Percentiles rank a stretch among this genome's conserved stretches.
Conservation (phyloP, 768 basidiomycete species). For the Macrolepiota albuminosa region DNA sequence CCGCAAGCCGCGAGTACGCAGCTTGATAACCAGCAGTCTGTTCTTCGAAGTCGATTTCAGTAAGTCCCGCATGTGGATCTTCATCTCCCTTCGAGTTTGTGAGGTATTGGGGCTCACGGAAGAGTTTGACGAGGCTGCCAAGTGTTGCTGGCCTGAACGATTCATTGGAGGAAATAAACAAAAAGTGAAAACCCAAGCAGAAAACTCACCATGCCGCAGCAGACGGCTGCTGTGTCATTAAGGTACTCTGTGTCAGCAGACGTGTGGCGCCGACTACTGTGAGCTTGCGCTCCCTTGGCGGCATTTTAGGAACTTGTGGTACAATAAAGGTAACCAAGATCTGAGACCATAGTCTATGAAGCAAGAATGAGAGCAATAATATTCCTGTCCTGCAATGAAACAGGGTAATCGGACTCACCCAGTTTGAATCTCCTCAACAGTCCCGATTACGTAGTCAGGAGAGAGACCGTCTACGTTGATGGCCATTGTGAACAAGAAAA, state of each 20-base stretch:
- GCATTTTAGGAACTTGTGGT: slow-evolving; percentile 77
- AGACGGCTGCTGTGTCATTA: slow-evolving; percentile 64
- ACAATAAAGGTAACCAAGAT: slow-evolving; percentile 72
- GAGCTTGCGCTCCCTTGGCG: slow-evolving; percentile 80
- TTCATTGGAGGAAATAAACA: background rate
- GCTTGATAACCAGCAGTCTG: slow-evolving; percentile 90
- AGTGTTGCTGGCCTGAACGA: slow-evolving; percentile 62
- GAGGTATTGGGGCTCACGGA: slow-evolving; percentile 74
- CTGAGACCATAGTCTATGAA: slow-evolving; percentile 65
- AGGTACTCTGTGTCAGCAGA: slow-evolving; percentile 67
- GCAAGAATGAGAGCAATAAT: slow-evolving; percentile 1
- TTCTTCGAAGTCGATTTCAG: slow-evolving; percentile 87
- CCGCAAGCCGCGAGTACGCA: slow-evolving; percentile 87
- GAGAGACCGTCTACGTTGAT: slow-evolving; percentile 67
- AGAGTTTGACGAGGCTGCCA: slow-evolving; percentile 67
- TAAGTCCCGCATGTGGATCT: slow-evolving; percentile 54
- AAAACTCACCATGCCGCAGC: slow-evolving; percentile 58
- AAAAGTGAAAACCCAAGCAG: background rate
- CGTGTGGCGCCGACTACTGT: slow-evolving; percentile 76
- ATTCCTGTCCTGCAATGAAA: background rate
- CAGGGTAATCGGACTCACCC: slow-evolving; percentile 44
- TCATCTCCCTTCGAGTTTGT: slow-evolving; percentile 33
- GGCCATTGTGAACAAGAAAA: slow-evolving; percentile 73
- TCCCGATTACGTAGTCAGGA: slow-evolving; percentile 75
- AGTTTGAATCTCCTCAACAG: slow-evolving; percentile 80